Percentiles rank a stretch among this genome's conserved stretches.
Conservation (phyloP, 2,329 filamentous ascomycete genomes). For the Hirsutella rhossiliensis region DNA sequence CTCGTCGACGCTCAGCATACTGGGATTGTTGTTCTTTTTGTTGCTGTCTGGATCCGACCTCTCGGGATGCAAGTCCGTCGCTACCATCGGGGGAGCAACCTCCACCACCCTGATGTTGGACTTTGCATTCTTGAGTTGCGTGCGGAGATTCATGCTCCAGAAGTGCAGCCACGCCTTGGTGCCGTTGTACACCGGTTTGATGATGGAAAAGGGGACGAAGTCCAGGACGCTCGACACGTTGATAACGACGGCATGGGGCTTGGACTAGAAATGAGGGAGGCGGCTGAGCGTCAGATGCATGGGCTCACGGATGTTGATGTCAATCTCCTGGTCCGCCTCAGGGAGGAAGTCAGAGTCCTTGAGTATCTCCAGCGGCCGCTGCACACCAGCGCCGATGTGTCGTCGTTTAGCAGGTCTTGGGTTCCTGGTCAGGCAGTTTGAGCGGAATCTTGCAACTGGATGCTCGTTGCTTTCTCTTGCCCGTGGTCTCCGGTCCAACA, state of each 20-base stretch:
- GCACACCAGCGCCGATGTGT: too few species aligned
- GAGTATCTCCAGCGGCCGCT: slow-evolving; percentile 35
- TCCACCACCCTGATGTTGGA: slow-evolving; percentile 37
- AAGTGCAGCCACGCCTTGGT: slow-evolving; percentile 48
- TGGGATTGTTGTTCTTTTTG: slow-evolving; percentile 40
- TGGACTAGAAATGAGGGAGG: slow-evolving; percentile 34
- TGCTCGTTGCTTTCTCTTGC: neutral
- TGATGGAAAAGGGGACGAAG: slow-evolving; percentile 36
- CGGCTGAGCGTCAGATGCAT: slow-evolving; percentile 40
- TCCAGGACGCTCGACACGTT: slow-evolving; percentile 43
- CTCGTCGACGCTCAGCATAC: slow-evolving; percentile 33
- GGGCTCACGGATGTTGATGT: slow-evolving; percentile 45
- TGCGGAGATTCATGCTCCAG: slow-evolving; percentile 41
- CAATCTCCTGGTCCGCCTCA: slow-evolving; percentile 43
- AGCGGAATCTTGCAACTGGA: too few species aligned
- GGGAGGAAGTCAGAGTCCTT: slow-evolving; percentile 29
- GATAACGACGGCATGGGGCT: slow-evolving; percentile 30
- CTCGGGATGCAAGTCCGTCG: slow-evolving; percentile 43
- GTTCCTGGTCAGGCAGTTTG: neutral
- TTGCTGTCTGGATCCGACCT: slow-evolving; percentile 43
- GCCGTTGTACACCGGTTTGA: slow-evolving; percentile 47
- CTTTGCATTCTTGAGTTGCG: slow-evolving; percentile 28
- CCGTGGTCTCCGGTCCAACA: too few species aligned
- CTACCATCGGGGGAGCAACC: slow-evolving; percentile 42
- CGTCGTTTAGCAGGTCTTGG: slow-evolving; percentile 39